Conservation (phyloP, 2,329 filamentous ascomycete species). For the Teratosphaeria zuluensis region DNA sequence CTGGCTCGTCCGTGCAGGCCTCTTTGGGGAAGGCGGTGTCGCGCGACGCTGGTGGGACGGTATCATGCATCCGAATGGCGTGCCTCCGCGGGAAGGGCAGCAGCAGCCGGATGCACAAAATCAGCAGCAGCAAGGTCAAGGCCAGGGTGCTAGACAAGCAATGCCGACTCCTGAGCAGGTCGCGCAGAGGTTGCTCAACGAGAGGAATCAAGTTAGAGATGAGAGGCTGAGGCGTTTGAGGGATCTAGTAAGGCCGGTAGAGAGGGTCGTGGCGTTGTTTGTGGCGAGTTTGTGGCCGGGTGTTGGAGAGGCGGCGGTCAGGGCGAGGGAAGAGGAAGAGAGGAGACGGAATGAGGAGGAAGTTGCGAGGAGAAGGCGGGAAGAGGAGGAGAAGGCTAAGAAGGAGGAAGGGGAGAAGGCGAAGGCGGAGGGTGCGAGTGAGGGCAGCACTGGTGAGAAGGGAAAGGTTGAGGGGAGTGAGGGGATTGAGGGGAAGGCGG, state of each 20-base stretch:
- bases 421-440: slow-evolving; percentile 7
- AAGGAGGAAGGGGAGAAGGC: slow-evolving; percentile 11
- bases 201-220: slow-evolving; percentile 12
- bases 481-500: background rate
- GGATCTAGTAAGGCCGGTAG: slow-evolving; percentile 35
- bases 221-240: slow-evolving; percentile 13
- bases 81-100: slow-evolving; percentile 7
- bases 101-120: background rate
- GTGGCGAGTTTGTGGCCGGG: slow-evolving; percentile 53
- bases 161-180: slow-evolving; percentile 33
- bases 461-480: background rate
- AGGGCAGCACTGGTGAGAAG: background rate
- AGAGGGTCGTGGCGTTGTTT: slow-evolving; percentile 52
- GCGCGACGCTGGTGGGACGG: slow-evolving; percentile 37
- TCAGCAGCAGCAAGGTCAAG: background rate
- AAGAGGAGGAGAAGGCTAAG: slow-evolving; percentile 16
- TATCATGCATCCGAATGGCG: slow-evolving; percentile 21
- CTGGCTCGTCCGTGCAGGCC: slow-evolving; percentile 33
- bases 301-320: slow-evolving; percentile 51
- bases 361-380: slow-evolving; percentile 15
- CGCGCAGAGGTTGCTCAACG: slow-evolving; percentile 30
- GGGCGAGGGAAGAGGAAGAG: slow-evolving; percentile 39
- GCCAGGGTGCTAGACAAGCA: background rate
- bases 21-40: slow-evolving; percentile 30
- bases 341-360: slow-evolving; percentile 19